phyloP scores from a whole-genome alignment of 768 basidiomycete species.

The Hebeloma cylindrosporum region DNA sequence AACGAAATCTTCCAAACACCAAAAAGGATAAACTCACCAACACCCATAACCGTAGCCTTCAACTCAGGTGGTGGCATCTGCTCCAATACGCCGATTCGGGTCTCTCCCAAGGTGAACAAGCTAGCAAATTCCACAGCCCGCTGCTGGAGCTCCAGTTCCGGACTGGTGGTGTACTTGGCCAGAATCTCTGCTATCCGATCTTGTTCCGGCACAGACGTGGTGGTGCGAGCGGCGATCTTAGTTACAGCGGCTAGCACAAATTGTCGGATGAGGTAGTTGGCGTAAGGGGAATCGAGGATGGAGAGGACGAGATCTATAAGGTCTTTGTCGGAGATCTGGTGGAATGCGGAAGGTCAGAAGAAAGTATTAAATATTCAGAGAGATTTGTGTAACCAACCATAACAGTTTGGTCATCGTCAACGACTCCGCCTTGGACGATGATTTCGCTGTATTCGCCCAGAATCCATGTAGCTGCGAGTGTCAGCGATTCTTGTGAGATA shows the following conservation, averaged over 20 bases:
- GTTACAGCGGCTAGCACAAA: constrained; percentile 88
- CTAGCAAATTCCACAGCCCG: constrained; percentile 93
- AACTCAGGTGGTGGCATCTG: constrained; percentile 99
- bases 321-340: constrained; percentile 78
- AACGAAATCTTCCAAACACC: constrained; percentile 5
- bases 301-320: constrained; percentile 84
- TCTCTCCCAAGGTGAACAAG: constrained; percentile 75
- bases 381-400: constrained; percentile 43
- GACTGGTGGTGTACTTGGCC: constrained; percentile 79
- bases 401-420: constrained; percentile 69
- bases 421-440: constrained; percentile 80
- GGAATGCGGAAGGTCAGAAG: constrained; percentile 1
- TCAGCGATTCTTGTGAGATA: constrained; percentile 95
- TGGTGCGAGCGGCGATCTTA: constrained; percentile 83
- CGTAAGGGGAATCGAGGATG: constrained; percentile 90
- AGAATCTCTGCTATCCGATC: constrained; percentile 78
- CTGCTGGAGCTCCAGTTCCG: constrained; percentile 94
- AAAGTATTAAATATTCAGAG: neutral
- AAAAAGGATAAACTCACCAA: constrained; percentile 50
- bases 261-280: constrained; percentile 87
- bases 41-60: constrained; percentile 94
- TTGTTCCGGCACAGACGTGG: constrained; percentile 65
- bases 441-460: constrained; percentile 96
- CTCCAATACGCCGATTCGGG: constrained; percentile 85
- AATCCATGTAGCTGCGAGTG: constrained; percentile 91